Evolutionary conservation across 345 rosid species (phyloP).

Genomic region (Gossypium bickii): DNA sequence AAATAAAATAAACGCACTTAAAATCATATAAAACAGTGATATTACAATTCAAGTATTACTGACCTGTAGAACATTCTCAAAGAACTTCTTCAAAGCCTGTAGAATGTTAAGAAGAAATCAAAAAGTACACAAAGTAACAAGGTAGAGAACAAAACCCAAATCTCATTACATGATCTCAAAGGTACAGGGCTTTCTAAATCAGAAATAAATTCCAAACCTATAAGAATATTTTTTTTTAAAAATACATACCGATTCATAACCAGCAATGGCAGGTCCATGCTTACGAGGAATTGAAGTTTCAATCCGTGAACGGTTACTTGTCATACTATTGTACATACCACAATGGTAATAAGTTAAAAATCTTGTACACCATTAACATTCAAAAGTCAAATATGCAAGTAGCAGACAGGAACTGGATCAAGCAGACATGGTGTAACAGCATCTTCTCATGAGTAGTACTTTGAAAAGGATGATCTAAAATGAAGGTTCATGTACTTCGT

Average conservation of each 20-base stretch:
- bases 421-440: neutral
- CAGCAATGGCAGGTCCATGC: conserved; percentile 98
- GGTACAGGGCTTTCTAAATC: neutral
- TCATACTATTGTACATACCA: conserved; percentile 47
- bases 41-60: conserved; percentile 10
- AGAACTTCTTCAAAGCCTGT: conserved; percentile 89
- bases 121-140: conserved; percentile 15
- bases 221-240: neutral
- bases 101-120: conserved; percentile 12
- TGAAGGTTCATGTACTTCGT: conserved; percentile 3
- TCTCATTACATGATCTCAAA: neutral
- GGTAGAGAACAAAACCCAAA: neutral
- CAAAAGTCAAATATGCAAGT: neutral
- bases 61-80: conserved; percentile 85
- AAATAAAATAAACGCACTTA: neutral
- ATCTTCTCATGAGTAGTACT: conserved; percentile 1
- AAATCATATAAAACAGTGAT: neutral
- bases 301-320: conserved; percentile 74
- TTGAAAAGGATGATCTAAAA: neutral
- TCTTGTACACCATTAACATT: neutral
- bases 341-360: neutral
- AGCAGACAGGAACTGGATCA: neutral
- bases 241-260: conserved; percentile 59
- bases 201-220: neutral
- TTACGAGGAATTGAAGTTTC: conserved; percentile 96